phyloP scores from a whole-genome alignment of 805 yeast species.

The Suhomyces faveliae region DNA sequence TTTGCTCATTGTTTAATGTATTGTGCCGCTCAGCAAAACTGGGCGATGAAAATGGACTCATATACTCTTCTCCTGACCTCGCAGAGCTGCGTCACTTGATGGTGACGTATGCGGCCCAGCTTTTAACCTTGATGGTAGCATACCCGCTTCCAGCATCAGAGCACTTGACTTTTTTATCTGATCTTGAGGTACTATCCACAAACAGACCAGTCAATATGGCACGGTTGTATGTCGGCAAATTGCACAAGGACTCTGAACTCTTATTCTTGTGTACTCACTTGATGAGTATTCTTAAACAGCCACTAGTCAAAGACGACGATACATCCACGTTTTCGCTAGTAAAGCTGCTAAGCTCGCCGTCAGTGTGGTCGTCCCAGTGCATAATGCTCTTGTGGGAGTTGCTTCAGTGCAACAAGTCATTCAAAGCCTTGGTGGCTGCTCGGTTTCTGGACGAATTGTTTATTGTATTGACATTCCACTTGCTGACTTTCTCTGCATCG shows the following conservation, averaged over 20 bases:
- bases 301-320: constrained; percentile 23
- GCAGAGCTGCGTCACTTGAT: constrained; percentile 45
- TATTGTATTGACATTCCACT: constrained; percentile 55
- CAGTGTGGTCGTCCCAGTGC: constrained; percentile 56
- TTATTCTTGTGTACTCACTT: constrained; percentile 48
- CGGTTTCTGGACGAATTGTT: constrained; percentile 53
- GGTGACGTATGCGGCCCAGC: constrained; percentile 57
- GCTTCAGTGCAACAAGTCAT: constrained; percentile 64
- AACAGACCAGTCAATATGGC: constrained; percentile 47
- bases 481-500: constrained; percentile 46
- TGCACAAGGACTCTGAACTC: constrained; percentile 57
- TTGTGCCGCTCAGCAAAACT: constrained; percentile 50
- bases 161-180: constrained; percentile 36
- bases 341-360: constrained; percentile 18
- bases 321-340: constrained; percentile 7
- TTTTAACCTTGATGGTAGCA: constrained; percentile 57
- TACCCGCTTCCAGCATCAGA: constrained; percentile 57
- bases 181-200: constrained; percentile 24
- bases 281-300: constrained; percentile 45
- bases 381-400: constrained; percentile 72
- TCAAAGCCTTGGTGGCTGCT: constrained; percentile 39
- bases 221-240: constrained; percentile 49
- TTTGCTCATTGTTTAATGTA: constrained; percentile 70
- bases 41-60: constrained; percentile 46
- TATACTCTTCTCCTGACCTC: constrained; percentile 25